Conservation (phyloP, 257 asterid genomes). For the Verbascum thapsus region DNA sequence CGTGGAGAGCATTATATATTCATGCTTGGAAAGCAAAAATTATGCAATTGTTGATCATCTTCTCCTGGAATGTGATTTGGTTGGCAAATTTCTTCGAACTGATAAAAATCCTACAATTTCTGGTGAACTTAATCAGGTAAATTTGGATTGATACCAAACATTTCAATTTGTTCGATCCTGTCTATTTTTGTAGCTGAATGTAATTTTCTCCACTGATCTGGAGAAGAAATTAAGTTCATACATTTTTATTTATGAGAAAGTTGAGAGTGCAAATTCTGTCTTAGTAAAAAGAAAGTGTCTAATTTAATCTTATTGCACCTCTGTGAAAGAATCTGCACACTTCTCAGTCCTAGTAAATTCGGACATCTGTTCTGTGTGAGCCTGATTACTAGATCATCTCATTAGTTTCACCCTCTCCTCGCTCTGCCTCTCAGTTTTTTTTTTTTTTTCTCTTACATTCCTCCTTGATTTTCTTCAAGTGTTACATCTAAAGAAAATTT, state of each 20-base stretch:
- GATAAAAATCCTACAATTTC: constrained; percentile 63
- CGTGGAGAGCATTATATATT: constrained; percentile 84
- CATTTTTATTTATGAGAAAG: constrained; percentile 22
- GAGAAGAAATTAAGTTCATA: constrained; percentile 10
- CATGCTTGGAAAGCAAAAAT: constrained; percentile 85
- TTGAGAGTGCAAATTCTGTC: constrained; percentile 12
- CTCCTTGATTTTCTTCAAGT: constrained; percentile 23
- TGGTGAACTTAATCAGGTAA: constrained; percentile 62
- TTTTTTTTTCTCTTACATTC: background rate
- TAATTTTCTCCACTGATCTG: constrained; percentile 21
- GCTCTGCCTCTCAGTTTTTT: background rate
- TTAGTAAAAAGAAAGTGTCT: constrained; percentile 19
- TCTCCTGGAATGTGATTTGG: constrained; percentile 67
- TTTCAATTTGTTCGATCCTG: constrained; percentile 4
- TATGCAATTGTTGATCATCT: constrained; percentile 64
- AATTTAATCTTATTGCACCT: constrained; percentile 1
- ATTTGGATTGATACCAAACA: background rate
- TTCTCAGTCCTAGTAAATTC: background rate
- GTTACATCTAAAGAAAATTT: constrained; percentile 19
- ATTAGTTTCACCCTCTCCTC: constrained; percentile 10
- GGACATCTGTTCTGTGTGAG: constrained; percentile 12
- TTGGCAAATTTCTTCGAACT: constrained; percentile 70
- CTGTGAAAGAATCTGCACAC: constrained; percentile 4
- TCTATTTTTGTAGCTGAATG: constrained; percentile 1
- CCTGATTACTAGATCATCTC: background rate